phyloP scores from a whole-genome alignment of 1,284 basidiomycete species.

The Puccinia polysora region DNA sequence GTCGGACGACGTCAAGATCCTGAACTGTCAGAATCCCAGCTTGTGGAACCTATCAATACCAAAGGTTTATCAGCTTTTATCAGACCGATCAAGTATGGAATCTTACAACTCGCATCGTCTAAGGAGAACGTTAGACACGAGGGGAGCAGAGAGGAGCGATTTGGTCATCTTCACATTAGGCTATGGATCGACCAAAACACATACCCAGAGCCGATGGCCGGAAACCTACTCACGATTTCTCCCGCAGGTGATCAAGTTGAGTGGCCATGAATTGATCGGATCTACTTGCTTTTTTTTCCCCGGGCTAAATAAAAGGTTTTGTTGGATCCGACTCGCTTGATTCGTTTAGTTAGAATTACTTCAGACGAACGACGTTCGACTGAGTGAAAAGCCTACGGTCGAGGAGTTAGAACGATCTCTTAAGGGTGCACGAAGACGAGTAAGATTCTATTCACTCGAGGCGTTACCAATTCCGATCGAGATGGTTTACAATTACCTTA shows the following conservation, averaged over 20 bases:
- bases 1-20: too few species aligned
- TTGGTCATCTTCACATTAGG: neutral
- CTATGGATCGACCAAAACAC: neutral
- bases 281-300: neutral
- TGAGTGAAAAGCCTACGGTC: neutral
- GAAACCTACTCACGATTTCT: neutral
- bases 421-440: neutral
- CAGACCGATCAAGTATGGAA: constrained; percentile 16
- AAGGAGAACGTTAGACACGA: too few species aligned
- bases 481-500: neutral
- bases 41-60: neutral
- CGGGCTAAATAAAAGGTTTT: neutral
- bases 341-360: constrained; percentile 1
- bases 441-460: neutral
- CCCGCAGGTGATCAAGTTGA: neutral
- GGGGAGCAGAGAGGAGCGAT: neutral
- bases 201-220: neutral
- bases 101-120: constrained; percentile 8
- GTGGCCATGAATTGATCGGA: neutral
- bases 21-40: too few species aligned
- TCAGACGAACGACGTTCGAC: neutral
- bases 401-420: neutral
- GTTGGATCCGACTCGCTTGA: neutral
- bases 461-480: neutral
- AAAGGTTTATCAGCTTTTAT: constrained; percentile 13